A percentile compares a stretch with the other conserved stretches of the same genome.
Conservation (phyloP, 805 yeast species). For the Metschnikowia proteae region DNA sequence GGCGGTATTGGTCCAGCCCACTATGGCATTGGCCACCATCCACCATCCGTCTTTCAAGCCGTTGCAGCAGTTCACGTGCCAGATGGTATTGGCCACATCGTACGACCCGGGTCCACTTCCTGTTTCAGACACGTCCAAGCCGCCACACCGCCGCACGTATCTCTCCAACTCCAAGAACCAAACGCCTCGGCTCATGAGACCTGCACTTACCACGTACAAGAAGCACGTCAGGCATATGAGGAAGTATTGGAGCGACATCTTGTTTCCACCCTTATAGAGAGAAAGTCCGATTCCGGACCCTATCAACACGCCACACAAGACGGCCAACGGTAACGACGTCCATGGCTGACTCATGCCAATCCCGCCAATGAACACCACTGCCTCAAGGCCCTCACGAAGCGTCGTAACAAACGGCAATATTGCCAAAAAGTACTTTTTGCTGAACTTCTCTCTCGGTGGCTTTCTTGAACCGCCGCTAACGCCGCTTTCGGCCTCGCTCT, state of each 20-base stretch:
- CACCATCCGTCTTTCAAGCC: conserved; percentile 44
- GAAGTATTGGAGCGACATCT: conserved; percentile 40
- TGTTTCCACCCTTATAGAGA: conserved; percentile 40
- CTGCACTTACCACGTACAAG: conserved; percentile 43
- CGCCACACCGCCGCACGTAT: conserved; percentile 38
- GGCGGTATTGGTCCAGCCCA: conserved; percentile 47
- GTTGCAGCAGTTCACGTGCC: conserved; percentile 48
- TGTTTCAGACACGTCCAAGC: conserved; percentile 41
- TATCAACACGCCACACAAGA: conserved; percentile 24
- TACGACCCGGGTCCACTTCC: conserved; percentile 47
- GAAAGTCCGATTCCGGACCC: conserved; percentile 34
- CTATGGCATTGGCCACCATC: conserved; percentile 44
- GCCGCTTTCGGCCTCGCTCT: neutral
- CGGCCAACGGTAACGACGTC: conserved; percentile 23
- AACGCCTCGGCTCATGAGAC: conserved; percentile 42
- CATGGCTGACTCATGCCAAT: conserved; percentile 22
- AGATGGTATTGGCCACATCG: conserved; percentile 36
- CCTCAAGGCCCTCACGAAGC: conserved; percentile 50
- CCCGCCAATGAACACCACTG: conserved; percentile 52
- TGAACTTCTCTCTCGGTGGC: conserved; percentile 10
- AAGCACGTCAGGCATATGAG: conserved; percentile 38
- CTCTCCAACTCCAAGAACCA: conserved; percentile 42
- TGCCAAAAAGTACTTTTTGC: conserved; percentile 26
- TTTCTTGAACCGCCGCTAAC: no score
- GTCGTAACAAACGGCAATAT: conserved; percentile 28